Base-by-base conservation (phyloP, 2,329 filamentous ascomycete species). In the Hawksworthiomyces lignivorus region DNA sequence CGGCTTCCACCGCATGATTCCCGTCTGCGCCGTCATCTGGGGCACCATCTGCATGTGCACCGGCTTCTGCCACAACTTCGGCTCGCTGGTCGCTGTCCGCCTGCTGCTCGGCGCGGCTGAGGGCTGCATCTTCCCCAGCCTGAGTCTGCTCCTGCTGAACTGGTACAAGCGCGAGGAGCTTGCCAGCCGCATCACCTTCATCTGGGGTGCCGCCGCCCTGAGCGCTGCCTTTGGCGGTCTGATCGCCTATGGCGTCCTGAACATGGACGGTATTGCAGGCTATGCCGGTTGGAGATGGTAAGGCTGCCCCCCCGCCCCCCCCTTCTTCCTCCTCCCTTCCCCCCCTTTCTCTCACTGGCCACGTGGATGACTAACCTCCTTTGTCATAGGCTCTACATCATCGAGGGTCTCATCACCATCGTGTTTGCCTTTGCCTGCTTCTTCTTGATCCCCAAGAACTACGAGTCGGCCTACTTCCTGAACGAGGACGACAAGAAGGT, bases 61-160 rank as follows among this genome's bases (percentile, higher is more conserved):
- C 10, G 61, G 62, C 3, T 55, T 58, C 7, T 57, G 59, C 24
- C 54, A 60, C 21, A 55, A 42, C 26, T 64, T 59, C 43, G 46
- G 51, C 9, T 49, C 53, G 17, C 51, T 66, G 3, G 47, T 64
- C 5, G 61, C 56, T 10, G 54, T 60, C 17, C 54, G 62, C 6
- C 57, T 61, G 40, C 51, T 64, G 34, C 55, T 67, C 7, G 62
- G 62, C 27, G 56, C 5, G 2, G 52, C 52, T 9, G 57, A 59
- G 36, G 57, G 55, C 4, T 56, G 54, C 18, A 49, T 58, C 24
- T 59, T 57, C n/a, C 56, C 56, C 4, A 50, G 52, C 4, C 48
- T 57, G 20, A 51, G 54, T 1, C 49, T 57, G 15, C 52, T 56
- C 14, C 36, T 59, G 0, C 55, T 54, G 9, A 56, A 54, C n/a